Percentiles rank a stretch among this genome's conserved stretches.
Conservation (phyloP, 1,284 basidiomycete species). For the Xerocomus nothofagi region DNA sequence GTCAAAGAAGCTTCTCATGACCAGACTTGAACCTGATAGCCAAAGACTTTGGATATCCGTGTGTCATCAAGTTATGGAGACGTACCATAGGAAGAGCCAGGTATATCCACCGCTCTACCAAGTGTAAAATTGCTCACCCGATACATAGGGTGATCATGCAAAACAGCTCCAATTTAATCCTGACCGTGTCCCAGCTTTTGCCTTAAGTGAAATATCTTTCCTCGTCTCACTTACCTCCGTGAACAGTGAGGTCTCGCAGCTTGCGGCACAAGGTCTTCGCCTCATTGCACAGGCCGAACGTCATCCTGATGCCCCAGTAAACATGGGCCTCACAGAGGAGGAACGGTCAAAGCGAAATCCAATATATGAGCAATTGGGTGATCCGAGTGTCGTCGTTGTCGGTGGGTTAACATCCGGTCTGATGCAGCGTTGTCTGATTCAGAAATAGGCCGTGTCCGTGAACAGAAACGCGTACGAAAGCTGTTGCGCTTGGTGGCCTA, state of each 20-base stretch:
- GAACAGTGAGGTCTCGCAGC: constrained; percentile 61
- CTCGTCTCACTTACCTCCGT: constrained; percentile 68
- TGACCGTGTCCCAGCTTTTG: constrained; percentile 59
- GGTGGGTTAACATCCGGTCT: constrained; percentile 46
- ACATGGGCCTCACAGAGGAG: constrained; percentile 52
- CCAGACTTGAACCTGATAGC: constrained; percentile 56
- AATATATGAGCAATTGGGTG: constrained; percentile 76
- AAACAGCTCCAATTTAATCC: constrained; percentile 48
- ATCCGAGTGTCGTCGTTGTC: constrained; percentile 64
- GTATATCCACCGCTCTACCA: constrained; percentile 34
- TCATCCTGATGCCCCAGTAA: constrained; percentile 53
- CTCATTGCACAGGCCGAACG: constrained; percentile 65
- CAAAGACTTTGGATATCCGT: constrained; percentile 70
- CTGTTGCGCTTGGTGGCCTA: constrained; percentile 64
- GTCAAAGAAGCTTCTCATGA: constrained; percentile 56
- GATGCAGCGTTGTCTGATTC: constrained; percentile 6
- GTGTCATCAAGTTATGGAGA: constrained; percentile 56
- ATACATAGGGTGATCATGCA: constrained; percentile 43
- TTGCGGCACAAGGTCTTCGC: constrained; percentile 68
- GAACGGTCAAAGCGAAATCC: constrained; percentile 66
- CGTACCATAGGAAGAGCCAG: constrained; percentile 50
- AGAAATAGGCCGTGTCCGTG: constrained; percentile 59
- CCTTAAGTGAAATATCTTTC: constrained; percentile 68
- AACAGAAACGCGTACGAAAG: constrained; percentile 80
- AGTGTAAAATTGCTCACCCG: constrained; percentile 7